Base-by-base conservation (phyloP, 2,329 filamentous ascomycete species). In the Grosmannia clavigera region DNA sequence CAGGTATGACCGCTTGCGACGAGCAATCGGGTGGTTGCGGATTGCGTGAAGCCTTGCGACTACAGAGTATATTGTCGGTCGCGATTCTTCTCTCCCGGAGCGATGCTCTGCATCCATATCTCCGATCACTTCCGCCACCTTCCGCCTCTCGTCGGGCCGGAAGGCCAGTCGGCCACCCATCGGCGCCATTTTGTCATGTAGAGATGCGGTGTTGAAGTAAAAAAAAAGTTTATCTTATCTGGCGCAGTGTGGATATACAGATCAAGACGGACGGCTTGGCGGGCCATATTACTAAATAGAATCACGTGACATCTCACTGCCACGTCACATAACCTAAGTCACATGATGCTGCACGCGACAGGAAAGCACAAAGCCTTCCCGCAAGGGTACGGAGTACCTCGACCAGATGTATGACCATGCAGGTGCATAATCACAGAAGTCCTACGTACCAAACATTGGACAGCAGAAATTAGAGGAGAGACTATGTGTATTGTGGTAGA, bases 1-100 rank as follows among this genome's bases (percentile, higher is more conserved):
- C 2, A 65, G 60, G 48, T 65, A 65, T 10, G 50, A 52, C n/a
- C 61, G 63, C 53, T 64, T 64, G 29, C 63, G 61, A 12, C 64
- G 63, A 0, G 56, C 60, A 5, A 65, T 55, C 9, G 64, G 40
- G 29, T 63, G 63, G 60, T 62, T 63, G 14, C 64, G 63, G 5
- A 64, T 59, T 6, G 31, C 35, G 33, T 61, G 57, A 3, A 65
- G 58, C 54, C 55, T 56, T 4, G 58, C 53, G 1, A 62, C 61
- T 25, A 65, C 40, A 1, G 52, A 52, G 10, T 57, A 57, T 0
- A 61, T 52, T 5, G 63, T 64, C 19, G 64, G 64, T 22, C 64
- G 60, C 3, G 27, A 10, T 9, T 35, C 19, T 14, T 54, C 40
- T 12, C 33, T 43, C 1, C 48, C 58, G 3, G 35, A 27, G 11